Evolutionary conservation across 768 basidiomycete species (phyloP), one percentile per base, ranked within the genome.

Genomic region (Cystoderma amianthinum): DNA sequence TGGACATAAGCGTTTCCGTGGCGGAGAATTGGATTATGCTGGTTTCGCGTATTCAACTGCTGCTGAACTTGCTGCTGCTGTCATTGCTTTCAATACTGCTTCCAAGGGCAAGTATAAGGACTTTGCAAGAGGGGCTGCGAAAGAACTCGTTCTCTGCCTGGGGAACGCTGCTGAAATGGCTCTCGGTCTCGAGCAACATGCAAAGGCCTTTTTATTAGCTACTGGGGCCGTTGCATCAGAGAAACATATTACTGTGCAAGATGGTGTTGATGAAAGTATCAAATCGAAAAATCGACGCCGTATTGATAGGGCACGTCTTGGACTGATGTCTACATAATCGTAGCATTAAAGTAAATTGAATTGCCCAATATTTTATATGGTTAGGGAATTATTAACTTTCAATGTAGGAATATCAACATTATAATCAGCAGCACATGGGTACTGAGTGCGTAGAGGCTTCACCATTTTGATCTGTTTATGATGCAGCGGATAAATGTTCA

Each of bases 101-200:
- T 57, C 62, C 1, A 40, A 53, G 17, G 58, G 58, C 9, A 44
- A 46, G 21, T 60, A 54, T 32, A 25, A 37, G 11, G 33, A 44
- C 4, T 39, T 50, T 11, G 36, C 59, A 9, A n/a, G 28, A 2
- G 60, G 54, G 13, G 50, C 49, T 9, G 43, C 54, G 32, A 55
- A 48, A 33, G 61, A 64, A 39, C 44, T 58, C 3, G 62, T 61
- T 0, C 48, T 60, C 12, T 61, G 56, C 23, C 39, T 64, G 15
- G 58, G 58, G 0, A 62, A 64, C 41, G 61, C 60, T 12, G 59
- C 63, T 4, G 61, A 64, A 49, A 63, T 64, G 64, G 55, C 56
- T 18, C 41, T 58, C n/a, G 44, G 51, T 2, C 32, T 43, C 28
- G 36, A 41, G 15, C 38, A 48, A 9, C 54, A 53, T 38, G 44